These are phyloP conservation scores for Amphicarpaea edgeworthii DNA, from an alignment of 306 rosid genomes.

Conservation along the genomic window DNA sequence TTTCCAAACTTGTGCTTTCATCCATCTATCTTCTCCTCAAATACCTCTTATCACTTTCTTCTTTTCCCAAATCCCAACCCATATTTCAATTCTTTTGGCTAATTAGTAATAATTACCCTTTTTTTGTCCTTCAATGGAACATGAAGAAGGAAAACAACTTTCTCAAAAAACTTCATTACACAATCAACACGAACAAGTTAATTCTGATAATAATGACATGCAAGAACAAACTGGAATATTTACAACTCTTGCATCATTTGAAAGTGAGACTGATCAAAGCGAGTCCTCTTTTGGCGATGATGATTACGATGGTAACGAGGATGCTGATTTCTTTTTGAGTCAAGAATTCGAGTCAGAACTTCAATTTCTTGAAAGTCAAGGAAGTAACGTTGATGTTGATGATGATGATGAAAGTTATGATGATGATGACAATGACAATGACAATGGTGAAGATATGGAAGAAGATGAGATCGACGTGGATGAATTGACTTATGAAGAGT, in stretches of 20 bases:
- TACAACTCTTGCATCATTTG: constrained; percentile 51
- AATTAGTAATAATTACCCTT: not conserved
- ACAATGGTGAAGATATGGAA: constrained; percentile 50
- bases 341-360: constrained; percentile 48
- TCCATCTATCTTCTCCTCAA: constrained; percentile 33
- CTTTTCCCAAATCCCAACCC: constrained; percentile 27
- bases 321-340: constrained; percentile 48
- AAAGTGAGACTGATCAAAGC: constrained; percentile 49
- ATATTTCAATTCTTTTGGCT: not conserved
- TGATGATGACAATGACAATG: constrained; percentile 29
- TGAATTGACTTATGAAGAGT: constrained; percentile 74
- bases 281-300: constrained; percentile 30
- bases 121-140: constrained; percentile 51
- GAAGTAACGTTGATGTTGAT: no score
- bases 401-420: no score
- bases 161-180: constrained; percentile 52
- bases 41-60: constrained; percentile 34
- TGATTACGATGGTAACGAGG: not conserved
- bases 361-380: constrained; percentile 53
- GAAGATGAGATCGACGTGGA: constrained; percentile 64
- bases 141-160: constrained; percentile 54
- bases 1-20: constrained; percentile 33
- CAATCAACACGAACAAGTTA: constrained; percentile 55
- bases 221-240: constrained; percentile 63
- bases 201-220: constrained; percentile 53